Base-by-base conservation (phyloP, 257 asterid genomes). In the Primulina eburnea region DNA sequence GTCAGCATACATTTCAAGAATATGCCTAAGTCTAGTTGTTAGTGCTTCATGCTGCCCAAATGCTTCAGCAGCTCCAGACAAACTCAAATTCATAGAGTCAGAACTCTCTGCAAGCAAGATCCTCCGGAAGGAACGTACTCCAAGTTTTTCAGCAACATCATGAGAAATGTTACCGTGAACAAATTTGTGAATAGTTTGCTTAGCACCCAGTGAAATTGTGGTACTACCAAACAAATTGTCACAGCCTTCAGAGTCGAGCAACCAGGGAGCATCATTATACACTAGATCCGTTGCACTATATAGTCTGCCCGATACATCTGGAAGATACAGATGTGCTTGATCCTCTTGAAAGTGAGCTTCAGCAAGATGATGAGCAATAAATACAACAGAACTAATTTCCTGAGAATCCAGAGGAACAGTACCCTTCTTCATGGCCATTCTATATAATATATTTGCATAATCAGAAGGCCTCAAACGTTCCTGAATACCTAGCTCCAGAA, bases 61-160 rank as follows among this genome's bases (percentile, higher is more conserved):
- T 63, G 98, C 98, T 81, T 92, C 98, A 71, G 97, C 96, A 67
- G 97, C 97, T 73, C 98, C 98, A 67, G 96, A 92, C 78, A 92
- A 84, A 80, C 96, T 90, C 82, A 92, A 68, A 82, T 92, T 92
- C 98, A 92, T 85, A 6, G 98, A 92, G 68, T 92, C 95, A 24
- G 98, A 95, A 84, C 96, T 92, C 88, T 92, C 96, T 33, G 97
- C 97, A 38, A 92, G 97, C 76, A 92, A 81, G 74, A 83, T 88
- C 89, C 96, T 84, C 71, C 98, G 87, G 29, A 92, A 80, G 70
- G 98, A 92, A 24, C 90, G 90, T 55, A 90, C 97, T 65, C 98
- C 98, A 76, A 92, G 97, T 87, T 87, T 92, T 76, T 92, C 98
- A 69, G 98, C 96, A 29, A 92, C 92, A 81, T 92, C 98, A 82